A percentile compares a stretch with the other conserved stretches of the same genome.
These are phyloP conservation scores for Neonectria magnoliae DNA, from an alignment of 2,329 filamentous ascomycete species.

Conservation along the genomic window DNA sequence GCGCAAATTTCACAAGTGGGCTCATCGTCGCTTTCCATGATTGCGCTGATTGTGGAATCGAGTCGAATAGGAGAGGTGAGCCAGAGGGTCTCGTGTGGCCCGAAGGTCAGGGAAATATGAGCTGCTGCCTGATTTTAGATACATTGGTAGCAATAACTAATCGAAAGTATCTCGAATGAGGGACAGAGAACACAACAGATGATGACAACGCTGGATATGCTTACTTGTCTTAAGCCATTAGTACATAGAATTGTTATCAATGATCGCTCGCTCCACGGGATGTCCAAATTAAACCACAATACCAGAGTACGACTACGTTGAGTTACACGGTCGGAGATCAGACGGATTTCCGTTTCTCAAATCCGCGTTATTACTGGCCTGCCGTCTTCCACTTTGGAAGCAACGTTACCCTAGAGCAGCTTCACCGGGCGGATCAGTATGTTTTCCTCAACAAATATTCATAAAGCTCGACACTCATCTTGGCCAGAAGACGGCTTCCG, in stretches of 20 bases:
- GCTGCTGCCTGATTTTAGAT: not conserved
- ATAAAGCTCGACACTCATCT: too few species aligned
- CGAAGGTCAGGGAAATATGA: not conserved
- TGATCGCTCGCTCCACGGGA: not conserved
- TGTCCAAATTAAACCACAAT: not conserved
- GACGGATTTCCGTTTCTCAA: not conserved
- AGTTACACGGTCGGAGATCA: too few species aligned
- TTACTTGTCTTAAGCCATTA: not conserved
- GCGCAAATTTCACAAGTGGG: constrained; percentile 14
- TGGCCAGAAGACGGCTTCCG: too few species aligned
- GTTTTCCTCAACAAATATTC: too few species aligned
- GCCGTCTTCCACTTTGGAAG: not conserved
- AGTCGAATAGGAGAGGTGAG: not conserved
- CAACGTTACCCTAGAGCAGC: not conserved
- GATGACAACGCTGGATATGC: too few species aligned
- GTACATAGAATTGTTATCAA: too few species aligned
- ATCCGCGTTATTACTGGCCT: not conserved
- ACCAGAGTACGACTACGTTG: too few species aligned
- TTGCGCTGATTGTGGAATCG: not conserved
- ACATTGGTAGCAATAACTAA: too few species aligned
- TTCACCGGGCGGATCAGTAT: too few species aligned
- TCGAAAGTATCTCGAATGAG: too few species aligned
- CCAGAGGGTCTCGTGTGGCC: not conserved
- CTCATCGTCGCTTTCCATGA: not conserved
- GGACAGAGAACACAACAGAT: too few species aligned